A percentile compares a stretch with the other conserved stretches of the same genome.
Evolutionary conservation across 1,284 basidiomycete genomes (phyloP).

Genomic region (Ganoderma leucocontextum): DNA sequence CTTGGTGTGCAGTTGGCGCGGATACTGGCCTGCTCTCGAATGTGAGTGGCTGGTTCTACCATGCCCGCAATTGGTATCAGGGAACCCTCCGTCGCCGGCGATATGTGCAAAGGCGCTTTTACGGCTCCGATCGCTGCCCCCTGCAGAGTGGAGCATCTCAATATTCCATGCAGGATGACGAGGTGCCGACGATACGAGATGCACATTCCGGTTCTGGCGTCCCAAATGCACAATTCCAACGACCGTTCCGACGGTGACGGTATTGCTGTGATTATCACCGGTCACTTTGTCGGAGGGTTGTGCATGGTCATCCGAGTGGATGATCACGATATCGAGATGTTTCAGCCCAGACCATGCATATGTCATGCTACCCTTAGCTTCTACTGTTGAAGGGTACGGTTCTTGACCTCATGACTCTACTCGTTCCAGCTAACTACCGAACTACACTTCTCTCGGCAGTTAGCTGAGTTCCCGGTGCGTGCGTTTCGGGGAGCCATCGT

Average conservation of each 20-base stretch:
- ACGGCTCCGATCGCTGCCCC: background rate
- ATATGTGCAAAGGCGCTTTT: background rate
- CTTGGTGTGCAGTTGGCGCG: background rate
- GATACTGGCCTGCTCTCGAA: background rate
- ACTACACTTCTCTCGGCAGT: no score
- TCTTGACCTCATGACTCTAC: no score
- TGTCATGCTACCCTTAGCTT: no score
- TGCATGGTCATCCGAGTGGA: no score
- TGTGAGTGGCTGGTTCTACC: background rate
- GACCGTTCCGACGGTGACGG: background rate
- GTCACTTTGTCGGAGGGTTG: background rate
- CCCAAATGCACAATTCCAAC: background rate
- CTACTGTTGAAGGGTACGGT: no score
- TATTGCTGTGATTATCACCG: background rate
- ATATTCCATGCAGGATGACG: background rate
- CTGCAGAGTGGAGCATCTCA: background rate
- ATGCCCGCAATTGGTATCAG: background rate
- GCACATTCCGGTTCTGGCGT: no score
- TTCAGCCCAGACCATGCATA: no score
- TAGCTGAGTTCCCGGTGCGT: no score
- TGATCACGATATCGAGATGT: no score
- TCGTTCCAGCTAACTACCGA: no score
- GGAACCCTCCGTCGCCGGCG: no score
- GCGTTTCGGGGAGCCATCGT: no score
- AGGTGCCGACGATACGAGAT: background rate